phyloP scores from a whole-genome alignment of 768 basidiomycete genomes.

The Inosperma sp. region DNA sequence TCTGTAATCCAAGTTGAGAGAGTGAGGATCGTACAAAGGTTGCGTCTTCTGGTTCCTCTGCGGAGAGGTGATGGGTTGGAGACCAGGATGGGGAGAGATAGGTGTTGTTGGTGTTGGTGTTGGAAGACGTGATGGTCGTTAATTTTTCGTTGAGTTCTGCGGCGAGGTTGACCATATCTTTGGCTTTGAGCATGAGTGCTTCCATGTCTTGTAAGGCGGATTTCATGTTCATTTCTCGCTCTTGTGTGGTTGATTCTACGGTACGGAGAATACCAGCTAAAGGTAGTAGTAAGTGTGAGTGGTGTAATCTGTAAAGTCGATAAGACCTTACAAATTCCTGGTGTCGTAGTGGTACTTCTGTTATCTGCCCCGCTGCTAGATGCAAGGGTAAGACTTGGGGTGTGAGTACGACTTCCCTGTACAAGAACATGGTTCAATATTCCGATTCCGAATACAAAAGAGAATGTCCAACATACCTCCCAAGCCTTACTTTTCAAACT shows the following conservation, averaged over 20 bases:
- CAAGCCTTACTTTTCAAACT: slow-evolving; percentile 41
- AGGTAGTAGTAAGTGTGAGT: background rate
- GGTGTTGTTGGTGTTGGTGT: slow-evolving; percentile 20
- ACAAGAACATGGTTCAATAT: no score
- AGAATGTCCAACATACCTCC: slow-evolving; percentile 17
- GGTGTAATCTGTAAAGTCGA: background rate
- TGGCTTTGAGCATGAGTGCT: slow-evolving; percentile 84
- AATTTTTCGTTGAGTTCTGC: slow-evolving; percentile 83
- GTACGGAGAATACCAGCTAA: slow-evolving; percentile 78
- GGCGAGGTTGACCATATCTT: slow-evolving; percentile 88
- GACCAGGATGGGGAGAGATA: slow-evolving; percentile 29
- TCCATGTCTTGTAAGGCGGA: slow-evolving; percentile 85
- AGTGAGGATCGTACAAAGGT: slow-evolving; percentile 86
- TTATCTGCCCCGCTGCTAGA: background rate
- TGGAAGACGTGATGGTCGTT: slow-evolving; percentile 37
- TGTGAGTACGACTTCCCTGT: no score
- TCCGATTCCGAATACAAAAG: slow-evolving; percentile 2
- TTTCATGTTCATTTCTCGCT: slow-evolving; percentile 59
- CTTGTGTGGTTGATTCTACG: slow-evolving; percentile 64
- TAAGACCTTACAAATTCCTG: slow-evolving; percentile 7
- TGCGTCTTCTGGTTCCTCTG: slow-evolving; percentile 72
- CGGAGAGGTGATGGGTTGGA: slow-evolving; percentile 4
- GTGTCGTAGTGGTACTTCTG: background rate
- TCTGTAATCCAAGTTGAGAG: slow-evolving; percentile 81
- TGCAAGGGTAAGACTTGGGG: no score